Evolutionary conservation across 1,284 basidiomycete species (phyloP), one percentile per base, ranked within the genome.

Genomic region (Meripilus lineatus): DNA sequence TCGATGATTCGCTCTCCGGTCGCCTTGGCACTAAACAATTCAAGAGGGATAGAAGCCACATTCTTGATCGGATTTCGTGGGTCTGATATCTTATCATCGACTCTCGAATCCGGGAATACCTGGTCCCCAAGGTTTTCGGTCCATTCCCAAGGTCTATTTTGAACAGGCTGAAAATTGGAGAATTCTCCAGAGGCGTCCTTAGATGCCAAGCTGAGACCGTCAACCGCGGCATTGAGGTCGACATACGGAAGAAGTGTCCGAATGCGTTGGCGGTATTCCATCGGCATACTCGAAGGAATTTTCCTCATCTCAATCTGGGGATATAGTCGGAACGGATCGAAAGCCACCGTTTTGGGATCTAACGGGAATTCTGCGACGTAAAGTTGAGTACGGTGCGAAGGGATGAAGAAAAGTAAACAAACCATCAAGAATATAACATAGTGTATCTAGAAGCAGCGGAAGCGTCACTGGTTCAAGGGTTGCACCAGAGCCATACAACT

Each of bases 101-200:
- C 67, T 7, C 64, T 66, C 3, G 61, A 45, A 32, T 75, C 74
- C 13, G 63, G 44, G 5, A 59, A 47, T 3, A 65, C 54, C 2
- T 72, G 69, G 47, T 88, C 85, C 3, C 84, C 84, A 1, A 89
- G 58, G 58, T 83, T 78, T 58, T 89, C 88, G 5, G 81, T 76
- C 88, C 87, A 90, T 59, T 90, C 88, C 87, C 87, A 90, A 11
- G 88, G 85, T 33, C 80, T 73, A 58, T 87, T 84, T 46, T 77
- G 68, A 15, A 89, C 83, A 1, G 75, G 69, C 17, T 74, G 72
- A 45, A 69, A 65, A 5, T 78, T 58, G 4, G 35, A 30, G 25
- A 77, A 48, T 5, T 70, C 66, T 1, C 78, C 81, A 5, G 66
- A 63, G 3, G 73, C 50, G 50, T 83, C 79, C 22, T 71, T 71